phyloP scores from a whole-genome alignment of 2,329 filamentous ascomycete species.

The Lachnellula occidentalis region DNA sequence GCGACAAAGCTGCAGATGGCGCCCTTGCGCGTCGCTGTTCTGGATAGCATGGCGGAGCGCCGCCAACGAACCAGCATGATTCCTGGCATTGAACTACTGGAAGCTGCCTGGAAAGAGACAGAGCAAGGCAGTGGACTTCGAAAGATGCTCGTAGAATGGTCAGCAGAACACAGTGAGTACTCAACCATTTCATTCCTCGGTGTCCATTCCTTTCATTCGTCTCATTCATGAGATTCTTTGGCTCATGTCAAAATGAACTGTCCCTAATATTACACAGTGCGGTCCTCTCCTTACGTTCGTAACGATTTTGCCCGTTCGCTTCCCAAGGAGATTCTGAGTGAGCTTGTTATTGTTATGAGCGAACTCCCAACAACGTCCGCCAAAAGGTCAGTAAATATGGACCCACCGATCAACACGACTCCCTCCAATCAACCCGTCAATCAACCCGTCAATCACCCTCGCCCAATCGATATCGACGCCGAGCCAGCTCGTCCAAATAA shows the following conservation, averaged over 20 bases:
- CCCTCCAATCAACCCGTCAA: conserved; percentile 12
- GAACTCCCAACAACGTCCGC: conserved; percentile 34
- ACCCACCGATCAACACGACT: conserved; percentile 1
- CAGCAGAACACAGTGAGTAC: conserved; percentile 49
- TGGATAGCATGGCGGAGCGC: conserved; percentile 53
- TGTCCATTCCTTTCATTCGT: neutral
- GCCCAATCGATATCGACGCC: conserved; percentile 38
- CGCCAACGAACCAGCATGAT: conserved; percentile 48
- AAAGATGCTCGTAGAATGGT: conserved; percentile 54
- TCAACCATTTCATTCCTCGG: neutral
- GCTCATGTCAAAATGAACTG: neutral
- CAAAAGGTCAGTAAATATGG: neutral
- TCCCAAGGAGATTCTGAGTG: conserved; percentile 56
- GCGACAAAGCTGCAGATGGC: conserved; percentile 26
- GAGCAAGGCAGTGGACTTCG: conserved; percentile 55
- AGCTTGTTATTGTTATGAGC: conserved; percentile 58
- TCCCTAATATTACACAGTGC: conserved; percentile 30
- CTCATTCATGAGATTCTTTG: neutral
- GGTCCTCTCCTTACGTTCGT: conserved; percentile 46
- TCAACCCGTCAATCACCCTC: conserved; percentile 22
- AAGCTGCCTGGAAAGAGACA: conserved; percentile 57
- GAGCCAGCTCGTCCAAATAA: conserved; percentile 29
- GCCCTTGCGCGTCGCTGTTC: conserved; percentile 27
- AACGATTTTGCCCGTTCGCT: conserved; percentile 55
- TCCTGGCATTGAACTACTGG: conserved; percentile 52